Evolutionary conservation across 139 green algal species (phyloP).

Genomic region (Yamagishiella unicocca): DNA sequence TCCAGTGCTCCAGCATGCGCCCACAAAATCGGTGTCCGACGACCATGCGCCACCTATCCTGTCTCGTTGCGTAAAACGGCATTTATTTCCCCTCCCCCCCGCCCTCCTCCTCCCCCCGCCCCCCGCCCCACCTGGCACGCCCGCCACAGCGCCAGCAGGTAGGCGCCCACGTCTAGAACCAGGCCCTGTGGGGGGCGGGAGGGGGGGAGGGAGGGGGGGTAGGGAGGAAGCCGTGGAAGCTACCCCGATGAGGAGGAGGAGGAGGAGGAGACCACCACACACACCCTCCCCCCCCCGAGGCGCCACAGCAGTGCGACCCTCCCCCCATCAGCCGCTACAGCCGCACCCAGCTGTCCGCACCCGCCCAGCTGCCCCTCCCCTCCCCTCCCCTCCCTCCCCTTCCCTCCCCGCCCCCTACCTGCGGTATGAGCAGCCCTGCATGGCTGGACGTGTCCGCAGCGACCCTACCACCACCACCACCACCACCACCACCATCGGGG

Average conservation of each 20-base stretch:
- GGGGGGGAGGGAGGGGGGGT: not conserved
- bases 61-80: no score
- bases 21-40: no score
- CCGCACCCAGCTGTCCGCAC: no score
- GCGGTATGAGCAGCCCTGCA: conserved; percentile 4
- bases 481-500: not conserved
- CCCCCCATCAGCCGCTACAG: no score
- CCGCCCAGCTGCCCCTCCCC: not conserved
- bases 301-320: not conserved
- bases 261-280: not conserved
- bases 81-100: no score
- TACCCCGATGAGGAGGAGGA: not conserved
- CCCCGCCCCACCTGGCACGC: conserved; percentile 57
- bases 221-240: no score
- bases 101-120: not conserved
- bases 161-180: conserved; percentile 68
- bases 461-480: not conserved
- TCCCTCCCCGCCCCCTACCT: not conserved
- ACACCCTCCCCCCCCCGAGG: no score
- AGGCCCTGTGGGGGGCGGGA: conserved; percentile 35
- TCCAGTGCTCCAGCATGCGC: no score
- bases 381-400: not conserved
- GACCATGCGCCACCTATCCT: no score
- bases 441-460: not conserved
- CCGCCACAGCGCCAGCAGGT: conserved; percentile 77